Conservation (phyloP, 495 filamentous ascomycete species). For the Hyaloscypha hepaticicola region DNA sequence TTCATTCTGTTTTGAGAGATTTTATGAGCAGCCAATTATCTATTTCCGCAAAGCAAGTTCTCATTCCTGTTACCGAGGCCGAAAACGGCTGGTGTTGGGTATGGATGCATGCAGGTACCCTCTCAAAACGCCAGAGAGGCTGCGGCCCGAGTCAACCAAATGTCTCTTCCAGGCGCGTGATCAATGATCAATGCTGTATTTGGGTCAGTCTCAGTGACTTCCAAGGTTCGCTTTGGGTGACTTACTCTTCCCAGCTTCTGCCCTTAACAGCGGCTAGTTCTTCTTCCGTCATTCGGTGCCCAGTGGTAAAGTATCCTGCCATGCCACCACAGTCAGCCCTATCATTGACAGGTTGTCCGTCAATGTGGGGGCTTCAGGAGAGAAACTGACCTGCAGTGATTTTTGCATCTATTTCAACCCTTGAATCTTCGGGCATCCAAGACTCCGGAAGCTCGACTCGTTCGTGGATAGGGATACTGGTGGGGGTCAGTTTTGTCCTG, state of each 20-base stretch:
- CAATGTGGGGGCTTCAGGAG: conserved; percentile 14
- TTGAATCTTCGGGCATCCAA: conserved; percentile 90
- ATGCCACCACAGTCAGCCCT: conserved; percentile 33
- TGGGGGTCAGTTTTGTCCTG: conserved; percentile 9
- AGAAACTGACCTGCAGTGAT: conserved; percentile 87
- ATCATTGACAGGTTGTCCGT: conserved; percentile 17
- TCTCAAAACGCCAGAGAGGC: neutral
- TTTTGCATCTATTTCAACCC: conserved; percentile 98
- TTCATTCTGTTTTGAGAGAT: neutral
- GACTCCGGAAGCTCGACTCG: conserved; percentile 91
- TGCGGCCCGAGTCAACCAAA: conserved; percentile 9
- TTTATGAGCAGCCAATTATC: neutral
- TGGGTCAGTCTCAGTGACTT: conserved; percentile 30
- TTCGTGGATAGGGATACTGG: conserved; percentile 83
- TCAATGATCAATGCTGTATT: conserved; percentile 48
- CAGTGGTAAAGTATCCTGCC: conserved; percentile 77
- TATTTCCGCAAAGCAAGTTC: neutral
- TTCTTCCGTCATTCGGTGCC: conserved; percentile 82
- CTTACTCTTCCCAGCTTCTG: conserved; percentile 87
- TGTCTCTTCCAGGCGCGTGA: conserved; percentile 26
- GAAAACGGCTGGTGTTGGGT: conserved; percentile 17
- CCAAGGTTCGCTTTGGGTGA: conserved; percentile 21
- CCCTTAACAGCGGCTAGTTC: conserved; percentile 84
- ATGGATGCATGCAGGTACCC: conserved; percentile 31
- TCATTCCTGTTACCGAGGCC: neutral